Evolutionary conservation across 2,329 filamentous ascomycete species (phyloP), one percentile per base, ranked within the genome.

Genomic region (Arthrobotrys entomopaga): DNA sequence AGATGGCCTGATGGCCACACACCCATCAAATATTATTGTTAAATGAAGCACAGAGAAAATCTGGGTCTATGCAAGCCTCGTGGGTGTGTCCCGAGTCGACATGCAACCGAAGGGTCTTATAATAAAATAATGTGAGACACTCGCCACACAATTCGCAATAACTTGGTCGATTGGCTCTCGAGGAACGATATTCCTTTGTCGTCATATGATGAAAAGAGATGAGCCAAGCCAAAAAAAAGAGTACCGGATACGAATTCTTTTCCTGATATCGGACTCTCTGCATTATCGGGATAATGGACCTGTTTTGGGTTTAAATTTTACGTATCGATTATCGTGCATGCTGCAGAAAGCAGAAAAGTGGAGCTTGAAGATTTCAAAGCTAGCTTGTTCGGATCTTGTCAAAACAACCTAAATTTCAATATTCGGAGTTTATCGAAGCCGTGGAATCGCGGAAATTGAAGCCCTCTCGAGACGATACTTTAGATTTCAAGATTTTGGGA

Each of bases 321-420:
- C 56, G 40, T 59, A 59, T 59, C 56, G 56, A 59, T 59, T 59
- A 59, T 48, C 56, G 38, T 48, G 56, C 56, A 59, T 34, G 8
- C 7, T 48, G 54, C 54, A 43, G 15, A 15, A 46, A 11, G 26
- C 11, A 19, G 6, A 20, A 40, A 26, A 58, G 54, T 46, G 56
- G 40, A 38, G 34, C 53, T 20, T 13, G 19, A 11, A n/a, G 10
- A 5, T 6, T 53, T 20, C 50, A 10, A 19, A 15, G 7, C 52
- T 56, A 22, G 52, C n/a, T 16, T 1, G n/a, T 59, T 48, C 56
- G 40, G 56, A 48, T 48, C 40, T 59, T 26, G n/a, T 42, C 7
- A 6, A 43, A 34, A 34, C 29, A 56, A 22, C n/a, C 11, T 57
- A 22, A 19, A 19, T 3, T n/a, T 43, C 42, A 20, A 16, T 42